Evolutionary conservation across 805 yeast genomes (phyloP), one percentile per base, ranked within the genome.

Genomic region (Monosporozyma servazzii): DNA sequence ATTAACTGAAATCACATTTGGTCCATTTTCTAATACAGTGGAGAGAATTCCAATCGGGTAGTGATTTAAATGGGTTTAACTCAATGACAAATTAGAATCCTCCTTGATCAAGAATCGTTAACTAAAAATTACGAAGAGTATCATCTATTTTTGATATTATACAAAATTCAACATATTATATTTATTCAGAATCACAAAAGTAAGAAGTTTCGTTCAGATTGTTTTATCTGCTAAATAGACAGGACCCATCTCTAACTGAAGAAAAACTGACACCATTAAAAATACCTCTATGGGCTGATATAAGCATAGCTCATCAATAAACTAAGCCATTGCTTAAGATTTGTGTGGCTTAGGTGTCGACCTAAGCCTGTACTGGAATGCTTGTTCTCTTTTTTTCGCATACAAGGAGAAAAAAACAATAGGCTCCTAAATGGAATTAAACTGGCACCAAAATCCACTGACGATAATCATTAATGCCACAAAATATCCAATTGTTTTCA

Each of bases 1-100:
- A 61, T 77, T 93, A 49, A 86, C 90, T 54, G 96, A 91, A 69
- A 82, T 93, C 37, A 78, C 86, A 42, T 90, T 89, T 66, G 84
- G 86, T 55, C 96, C 96, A 0, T 89, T 89, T 66, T 47, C 82
- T 56, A 88, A 88, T 65, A 72, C 75, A 42, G 88, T 90, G 0
- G 74, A 73, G 43, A 71, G 80, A 56, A 74, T 82, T 33, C 65
- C 66, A 1, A 71, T 78, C 33, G 29, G 15, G 8, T 21, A 41
- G 27, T 11, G n/a, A 9, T 5, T 39, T 7, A 17, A 9, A 8
- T 18, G 17, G 37, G 17, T 3, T 13, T n/a, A 33, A 33, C n/a
- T 15, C 13, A 7, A 5, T 2, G 17, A 17, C 4, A 15, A 5
- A 33, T 13, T 17, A 33, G 17, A 17, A 15, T 33, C 37, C 37